A percentile compares a stretch with the other conserved stretches of the same genome.
These are phyloP conservation scores for Collybia sp. DNA, from an alignment of 768 basidiomycete genomes.

Conservation along the genomic window DNA sequence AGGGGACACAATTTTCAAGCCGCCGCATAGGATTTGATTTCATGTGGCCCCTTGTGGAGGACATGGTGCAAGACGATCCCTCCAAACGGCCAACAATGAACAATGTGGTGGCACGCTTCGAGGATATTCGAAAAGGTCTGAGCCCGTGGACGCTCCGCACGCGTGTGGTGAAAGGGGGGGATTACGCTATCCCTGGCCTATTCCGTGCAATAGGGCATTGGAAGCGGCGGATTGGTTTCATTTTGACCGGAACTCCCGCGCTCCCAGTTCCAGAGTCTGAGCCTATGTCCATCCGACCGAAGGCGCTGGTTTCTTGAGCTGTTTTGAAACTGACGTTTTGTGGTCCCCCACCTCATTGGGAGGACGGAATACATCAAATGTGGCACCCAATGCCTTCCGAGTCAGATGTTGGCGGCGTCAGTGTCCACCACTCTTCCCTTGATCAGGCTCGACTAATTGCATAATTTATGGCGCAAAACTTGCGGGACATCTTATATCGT, in stretches of 20 bases:
- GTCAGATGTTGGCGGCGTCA: no score
- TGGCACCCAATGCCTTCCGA: no score
- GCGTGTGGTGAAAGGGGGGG: background rate
- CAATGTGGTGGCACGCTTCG: slow-evolving; percentile 26
- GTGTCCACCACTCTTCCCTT: no score
- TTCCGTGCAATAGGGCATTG: slow-evolving; percentile 1
- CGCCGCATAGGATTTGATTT: slow-evolving; percentile 19
- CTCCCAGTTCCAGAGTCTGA: background rate
- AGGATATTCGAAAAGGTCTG: slow-evolving; percentile 5
- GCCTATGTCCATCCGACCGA: no score
- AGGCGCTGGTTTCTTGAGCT: no score
- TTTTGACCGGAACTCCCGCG: background rate
- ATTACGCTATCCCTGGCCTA: background rate
- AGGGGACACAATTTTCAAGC: no score
- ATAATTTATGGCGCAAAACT: no score
- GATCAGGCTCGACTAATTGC: no score
- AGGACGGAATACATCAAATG: no score
- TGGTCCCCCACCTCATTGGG: no score
- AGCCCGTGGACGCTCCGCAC: slow-evolving; percentile 2
- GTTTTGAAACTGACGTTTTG: no score
- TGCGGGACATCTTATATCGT: no score
- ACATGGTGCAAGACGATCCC: slow-evolving; percentile 33
- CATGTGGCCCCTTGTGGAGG: slow-evolving; percentile 23
- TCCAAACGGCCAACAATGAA: slow-evolving; percentile 30
- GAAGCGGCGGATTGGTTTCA: slow-evolving; percentile 1